These are phyloP conservation scores for Friedmanniomyces endolithicus DNA, from an alignment of 495 filamentous ascomycete species.

Conservation along the genomic window DNA sequence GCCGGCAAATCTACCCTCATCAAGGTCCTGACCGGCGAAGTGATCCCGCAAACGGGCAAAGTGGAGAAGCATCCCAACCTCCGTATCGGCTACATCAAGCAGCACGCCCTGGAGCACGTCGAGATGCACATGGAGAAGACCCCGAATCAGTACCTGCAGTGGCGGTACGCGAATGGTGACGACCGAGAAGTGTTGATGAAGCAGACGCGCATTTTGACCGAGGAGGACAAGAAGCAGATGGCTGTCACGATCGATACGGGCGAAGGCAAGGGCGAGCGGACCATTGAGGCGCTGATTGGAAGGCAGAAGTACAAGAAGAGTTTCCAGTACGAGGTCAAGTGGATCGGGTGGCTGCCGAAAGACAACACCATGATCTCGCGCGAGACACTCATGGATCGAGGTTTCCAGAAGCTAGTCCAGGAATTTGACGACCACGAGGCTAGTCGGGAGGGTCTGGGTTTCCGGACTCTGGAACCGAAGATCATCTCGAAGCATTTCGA, in stretches of 20 bases:
- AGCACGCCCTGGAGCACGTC: constrained; percentile 97
- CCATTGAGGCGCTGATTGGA: constrained; percentile 82
- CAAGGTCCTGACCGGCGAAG: constrained; percentile 94
- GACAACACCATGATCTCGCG: constrained; percentile 84
- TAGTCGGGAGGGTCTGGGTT: constrained; percentile 91
- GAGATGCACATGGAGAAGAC: constrained; percentile 99
- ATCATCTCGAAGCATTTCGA: constrained; percentile 97
- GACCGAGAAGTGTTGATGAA: constrained; percentile 96
- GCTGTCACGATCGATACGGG: constrained; percentile 72
- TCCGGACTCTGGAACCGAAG: constrained; percentile 79
- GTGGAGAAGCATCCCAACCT: constrained; percentile 98
- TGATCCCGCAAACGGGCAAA: constrained; percentile 70
- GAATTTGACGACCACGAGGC: constrained; percentile 98
- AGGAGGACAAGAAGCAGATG: constrained; percentile 77
- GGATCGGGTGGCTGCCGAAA: constrained; percentile 77
- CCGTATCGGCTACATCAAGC: constrained; percentile 98
- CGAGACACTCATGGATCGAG: constrained; percentile 73
- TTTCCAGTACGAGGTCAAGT: constrained; percentile 98
- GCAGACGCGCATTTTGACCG: constrained; percentile 83
- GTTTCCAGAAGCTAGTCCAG: constrained; percentile 86
- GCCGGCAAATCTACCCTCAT: constrained; percentile 98
- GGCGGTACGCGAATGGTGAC: constrained; percentile 93
- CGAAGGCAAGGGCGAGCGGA: constrained; percentile 64
- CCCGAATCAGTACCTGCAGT: constrained; percentile 95
- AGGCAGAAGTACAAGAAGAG: constrained; percentile 98